Evolutionary conservation across 768 basidiomycete species (phyloP).

Genomic region (Russula foetens): DNA sequence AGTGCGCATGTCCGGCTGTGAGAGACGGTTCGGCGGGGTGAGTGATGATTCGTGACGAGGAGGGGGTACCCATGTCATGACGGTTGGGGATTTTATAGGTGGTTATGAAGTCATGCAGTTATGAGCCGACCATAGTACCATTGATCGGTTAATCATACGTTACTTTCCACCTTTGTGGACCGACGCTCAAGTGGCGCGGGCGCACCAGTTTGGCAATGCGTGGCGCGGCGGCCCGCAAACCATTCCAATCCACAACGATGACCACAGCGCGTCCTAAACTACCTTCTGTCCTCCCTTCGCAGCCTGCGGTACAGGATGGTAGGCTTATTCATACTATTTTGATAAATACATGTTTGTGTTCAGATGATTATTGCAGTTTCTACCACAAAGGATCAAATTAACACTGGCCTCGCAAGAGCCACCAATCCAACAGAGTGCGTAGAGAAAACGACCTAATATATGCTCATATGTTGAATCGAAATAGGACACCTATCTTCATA

Average conservation of each 20-base stretch:
- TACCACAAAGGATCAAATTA: constrained; percentile 45
- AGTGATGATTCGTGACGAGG: background rate
- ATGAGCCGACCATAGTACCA: no score
- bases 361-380: constrained; percentile 28
- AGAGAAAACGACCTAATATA: no score
- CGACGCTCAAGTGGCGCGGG: no score
- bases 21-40: background rate
- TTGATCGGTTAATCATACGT: no score
- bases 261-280: constrained; percentile 14
- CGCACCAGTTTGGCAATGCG: no score
- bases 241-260: background rate
- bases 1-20: constrained; percentile 1
- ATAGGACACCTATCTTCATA: constrained; percentile 74
- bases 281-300: constrained; percentile 20
- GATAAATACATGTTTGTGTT: background rate
- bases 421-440: constrained; percentile 61
- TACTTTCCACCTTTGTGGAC: no score
- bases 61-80: background rate
- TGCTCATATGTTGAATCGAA: background rate
- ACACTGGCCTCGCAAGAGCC: constrained; percentile 49
- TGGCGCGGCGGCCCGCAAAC: background rate
- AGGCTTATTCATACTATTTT: background rate
- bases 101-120: no score
- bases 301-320: constrained; percentile 21
- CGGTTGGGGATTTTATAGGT: background rate